Evolutionary conservation across 2,329 filamentous ascomycete species (phyloP), one percentile per base, ranked within the genome.

Genomic region (Aspergillus sp.): DNA sequence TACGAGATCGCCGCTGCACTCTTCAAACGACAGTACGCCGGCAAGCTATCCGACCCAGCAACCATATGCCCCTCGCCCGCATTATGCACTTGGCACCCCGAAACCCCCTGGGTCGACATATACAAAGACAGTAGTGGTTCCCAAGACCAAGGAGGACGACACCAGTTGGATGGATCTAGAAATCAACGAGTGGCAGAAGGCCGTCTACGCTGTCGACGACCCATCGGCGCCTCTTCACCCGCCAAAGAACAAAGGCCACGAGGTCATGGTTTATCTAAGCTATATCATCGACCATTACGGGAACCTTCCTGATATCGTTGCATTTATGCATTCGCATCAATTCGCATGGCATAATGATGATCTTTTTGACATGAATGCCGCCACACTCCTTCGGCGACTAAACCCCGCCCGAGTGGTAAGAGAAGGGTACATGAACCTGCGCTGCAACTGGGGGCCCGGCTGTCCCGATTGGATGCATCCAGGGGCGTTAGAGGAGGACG

Each of bases 241-340:
- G 0, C 69, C 71, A 4, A 66, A 65, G 45, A 76, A 78, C 41
- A 75, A 77, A 48, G 75, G 75, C 26, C 67, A 74, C 45, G 75
- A 80, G 52, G 71, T 72, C 15, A 77, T 78, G 67, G 63, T 67
- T 8, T 79, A 79, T 50, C 60, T 79, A 29, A 72, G 71, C 26
- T 78, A 74, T 52, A 70, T 79, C 39, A 74, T 79, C 48, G 72
- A 79, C 41, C 64, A 75, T 48, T 80, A 79, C 52, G 59, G 76
- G 26, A 54, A 67, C 8, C 63, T 79, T 2, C 66, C 72, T 2
- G 74, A 79, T 43, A 66, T 75, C 13, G 60, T 68, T 26, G 65
- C 77, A 30, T 79, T 79, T 55, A 69, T 74, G 59, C 75, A 79
- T 52, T 65, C 71, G 17, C 69, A 74, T 35, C 65, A 64, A 41